Conservation (phyloP, 2,329 filamentous ascomycete species). For the Rhinocladiella similis region DNA sequence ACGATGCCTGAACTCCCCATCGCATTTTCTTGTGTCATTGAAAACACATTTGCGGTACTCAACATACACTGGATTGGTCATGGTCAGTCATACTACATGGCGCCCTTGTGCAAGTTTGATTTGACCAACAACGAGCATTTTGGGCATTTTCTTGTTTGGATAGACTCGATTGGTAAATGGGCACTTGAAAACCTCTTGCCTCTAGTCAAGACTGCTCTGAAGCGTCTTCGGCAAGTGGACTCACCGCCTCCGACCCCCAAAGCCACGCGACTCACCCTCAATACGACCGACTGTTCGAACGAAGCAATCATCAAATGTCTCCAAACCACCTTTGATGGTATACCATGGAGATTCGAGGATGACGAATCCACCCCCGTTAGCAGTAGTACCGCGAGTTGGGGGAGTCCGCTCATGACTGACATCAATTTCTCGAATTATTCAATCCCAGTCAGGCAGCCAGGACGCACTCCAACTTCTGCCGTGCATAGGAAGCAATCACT, state of each 20-base stretch:
- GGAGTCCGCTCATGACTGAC: conserved; percentile 21
- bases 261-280: conserved; percentile 13
- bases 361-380: conserved; percentile 28
- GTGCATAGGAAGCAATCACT: conserved; percentile 13
- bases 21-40: conserved; percentile 28
- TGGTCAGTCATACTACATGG: conserved; percentile 29
- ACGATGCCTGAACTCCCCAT: conserved; percentile 21
- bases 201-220: conserved; percentile 24
- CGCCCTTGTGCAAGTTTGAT: conserved; percentile 29
- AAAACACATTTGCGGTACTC: conserved; percentile 27
- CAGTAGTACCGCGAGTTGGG: conserved; percentile 28
- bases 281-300: conserved; percentile 15
- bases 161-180: conserved; percentile 29
- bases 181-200: conserved; percentile 24
- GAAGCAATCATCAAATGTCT: conserved; percentile 23
- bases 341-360: conserved; percentile 28
- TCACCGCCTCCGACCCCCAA: conserved; percentile 23
- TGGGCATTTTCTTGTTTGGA: conserved; percentile 25
- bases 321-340: conserved; percentile 25
- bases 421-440: conserved; percentile 11
- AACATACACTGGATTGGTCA: conserved; percentile 31
- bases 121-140: conserved; percentile 27
- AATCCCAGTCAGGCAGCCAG: neutral
- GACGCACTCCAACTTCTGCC: conserved; percentile 15
- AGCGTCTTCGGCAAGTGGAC: conserved; percentile 14